These are phyloP conservation scores for Meripilus lineatus DNA, from an alignment of 1,284 basidiomycete species.

Conservation along the genomic window DNA sequence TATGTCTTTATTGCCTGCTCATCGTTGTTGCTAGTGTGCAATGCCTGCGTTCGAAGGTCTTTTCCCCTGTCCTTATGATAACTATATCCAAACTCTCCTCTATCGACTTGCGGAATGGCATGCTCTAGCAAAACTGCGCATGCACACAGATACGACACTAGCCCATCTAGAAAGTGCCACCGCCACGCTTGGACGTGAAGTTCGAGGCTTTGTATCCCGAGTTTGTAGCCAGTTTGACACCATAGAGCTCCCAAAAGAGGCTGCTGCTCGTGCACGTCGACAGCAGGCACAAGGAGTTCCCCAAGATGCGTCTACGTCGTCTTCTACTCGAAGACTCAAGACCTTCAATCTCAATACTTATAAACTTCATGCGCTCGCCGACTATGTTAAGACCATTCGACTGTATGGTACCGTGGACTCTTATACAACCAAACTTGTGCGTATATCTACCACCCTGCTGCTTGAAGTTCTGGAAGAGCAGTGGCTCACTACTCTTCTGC, in stretches of 20 bases:
- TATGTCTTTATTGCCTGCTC: neutral
- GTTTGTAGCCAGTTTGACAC: slow-evolving; percentile 16
- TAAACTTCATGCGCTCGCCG: slow-evolving; percentile 22
- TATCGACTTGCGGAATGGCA: slow-evolving; percentile 23
- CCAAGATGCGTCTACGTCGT: neutral
- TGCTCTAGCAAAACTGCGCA: slow-evolving; percentile 24
- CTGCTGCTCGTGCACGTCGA: slow-evolving; percentile 4
- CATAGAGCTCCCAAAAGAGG: slow-evolving; percentile 15
- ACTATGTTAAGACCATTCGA: slow-evolving; percentile 16
- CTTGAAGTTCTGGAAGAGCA: neutral
- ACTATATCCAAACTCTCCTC: slow-evolving; percentile 17
- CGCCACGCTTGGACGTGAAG: slow-evolving; percentile 9
- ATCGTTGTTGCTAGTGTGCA: slow-evolving; percentile 21
- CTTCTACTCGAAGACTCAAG: slow-evolving; percentile 4
- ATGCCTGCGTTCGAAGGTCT: slow-evolving; percentile 28
- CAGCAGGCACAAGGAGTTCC: neutral
- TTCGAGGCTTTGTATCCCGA: slow-evolving; percentile 15
- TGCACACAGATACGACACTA: slow-evolving; percentile 24
- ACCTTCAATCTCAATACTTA: slow-evolving; percentile 17
- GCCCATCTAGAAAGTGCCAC: slow-evolving; percentile 14
- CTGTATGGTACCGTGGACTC: slow-evolving; percentile 19
- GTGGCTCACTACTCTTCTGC: neutral
- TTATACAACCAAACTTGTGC: slow-evolving; percentile 24
- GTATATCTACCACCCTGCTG: slow-evolving; percentile 9
- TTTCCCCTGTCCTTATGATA: slow-evolving; percentile 17